Percentiles rank a stretch among this genome's conserved stretches.
phyloP scores from a whole-genome alignment of 2,329 filamentous ascomycete species.

The Claviceps arundinis region DNA sequence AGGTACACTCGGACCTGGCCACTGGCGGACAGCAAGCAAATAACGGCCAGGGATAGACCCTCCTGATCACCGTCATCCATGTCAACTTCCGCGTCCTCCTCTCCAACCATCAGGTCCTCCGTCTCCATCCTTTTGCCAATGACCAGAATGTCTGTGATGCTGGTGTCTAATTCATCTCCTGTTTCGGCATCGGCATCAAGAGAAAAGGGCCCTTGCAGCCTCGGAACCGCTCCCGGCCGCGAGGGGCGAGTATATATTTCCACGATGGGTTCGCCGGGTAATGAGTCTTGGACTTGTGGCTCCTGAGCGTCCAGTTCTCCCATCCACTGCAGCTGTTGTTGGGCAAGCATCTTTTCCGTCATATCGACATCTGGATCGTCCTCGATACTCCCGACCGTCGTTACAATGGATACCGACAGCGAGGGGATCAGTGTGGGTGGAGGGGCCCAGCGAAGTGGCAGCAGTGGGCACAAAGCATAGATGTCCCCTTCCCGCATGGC shows the following conservation, averaged over 20 bases:
- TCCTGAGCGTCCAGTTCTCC: slow-evolving; percentile 51
- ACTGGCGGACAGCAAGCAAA: slow-evolving; percentile 47
- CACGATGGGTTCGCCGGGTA: slow-evolving; percentile 32
- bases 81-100: slow-evolving; percentile 50
- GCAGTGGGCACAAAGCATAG: slow-evolving; percentile 81
- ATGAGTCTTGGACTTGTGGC: slow-evolving; percentile 38
- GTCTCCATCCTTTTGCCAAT: slow-evolving; percentile 50
- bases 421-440: slow-evolving; percentile 67
- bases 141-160: slow-evolving; percentile 47
- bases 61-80: slow-evolving; percentile 42
- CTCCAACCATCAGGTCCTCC: slow-evolving; percentile 48
- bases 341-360: slow-evolving; percentile 41
- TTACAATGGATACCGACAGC: slow-evolving; percentile 68
- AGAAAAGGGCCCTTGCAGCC: slow-evolving; percentile 49
- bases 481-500: slow-evolving; percentile 91
- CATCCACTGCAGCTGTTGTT: slow-evolving; percentile 57
- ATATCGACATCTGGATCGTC: slow-evolving; percentile 42
- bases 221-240: slow-evolving; percentile 44
- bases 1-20: slow-evolving; percentile 49
- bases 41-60: slow-evolving; percentile 44
- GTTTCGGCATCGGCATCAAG: slow-evolving; percentile 40
- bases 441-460: slow-evolving; percentile 77
- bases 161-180: slow-evolving; percentile 43
- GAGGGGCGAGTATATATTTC: slow-evolving; percentile 45
- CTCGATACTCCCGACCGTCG: slow-evolving; percentile 51